phyloP scores from a whole-genome alignment of 176 grass and related monocot species.

The Oryza australiensis region DNA sequence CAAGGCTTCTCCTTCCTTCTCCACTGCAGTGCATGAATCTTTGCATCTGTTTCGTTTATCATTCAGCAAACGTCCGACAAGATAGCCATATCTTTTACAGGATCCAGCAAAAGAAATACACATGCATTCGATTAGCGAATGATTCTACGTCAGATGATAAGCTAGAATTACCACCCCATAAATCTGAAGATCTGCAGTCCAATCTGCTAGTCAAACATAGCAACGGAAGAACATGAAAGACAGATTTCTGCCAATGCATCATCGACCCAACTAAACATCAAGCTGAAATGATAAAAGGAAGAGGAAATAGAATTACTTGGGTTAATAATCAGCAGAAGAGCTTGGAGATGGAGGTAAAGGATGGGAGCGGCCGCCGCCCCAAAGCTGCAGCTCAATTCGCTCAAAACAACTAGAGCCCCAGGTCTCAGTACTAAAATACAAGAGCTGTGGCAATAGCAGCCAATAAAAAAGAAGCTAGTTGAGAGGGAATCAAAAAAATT shows the following conservation, averaged over 20 bases:
- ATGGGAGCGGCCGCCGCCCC: neutral
- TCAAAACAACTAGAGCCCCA: neutral
- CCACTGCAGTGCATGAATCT: neutral
- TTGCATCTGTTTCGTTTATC: neutral
- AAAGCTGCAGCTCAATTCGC: neutral
- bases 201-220: neutral
- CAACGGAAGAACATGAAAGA: neutral
- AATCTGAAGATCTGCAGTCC: neutral
- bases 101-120: neutral
- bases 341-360: neutral
- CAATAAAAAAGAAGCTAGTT: neutral
- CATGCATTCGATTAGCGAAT: neutral
- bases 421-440: neutral
- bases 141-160: neutral
- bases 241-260: neutral
- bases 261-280: neutral
- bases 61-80: neutral
- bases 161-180: neutral
- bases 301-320: neutral
- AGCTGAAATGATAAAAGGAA: neutral
- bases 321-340: neutral
- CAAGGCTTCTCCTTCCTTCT: neutral
- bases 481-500: constrained; percentile 22
- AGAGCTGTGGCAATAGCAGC: neutral
- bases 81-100: neutral